A percentile compares a stretch with the other conserved stretches of the same genome.
Evolutionary conservation across 495 filamentous ascomycete genomes (phyloP).

Genomic region (Penicillium paxilli): DNA sequence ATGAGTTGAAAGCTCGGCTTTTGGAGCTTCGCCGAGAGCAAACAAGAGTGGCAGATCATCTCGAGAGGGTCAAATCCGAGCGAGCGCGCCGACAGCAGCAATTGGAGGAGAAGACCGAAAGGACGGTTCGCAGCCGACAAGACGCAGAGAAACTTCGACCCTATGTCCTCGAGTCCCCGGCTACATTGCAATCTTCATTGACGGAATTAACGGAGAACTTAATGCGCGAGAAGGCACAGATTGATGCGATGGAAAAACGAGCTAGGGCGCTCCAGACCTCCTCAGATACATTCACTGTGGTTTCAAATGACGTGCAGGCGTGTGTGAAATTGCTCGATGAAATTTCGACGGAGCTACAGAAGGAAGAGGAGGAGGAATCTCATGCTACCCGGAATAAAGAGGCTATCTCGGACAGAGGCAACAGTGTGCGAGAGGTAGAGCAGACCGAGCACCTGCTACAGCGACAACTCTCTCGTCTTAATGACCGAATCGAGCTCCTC

Average conservation of each 20-base stretch:
- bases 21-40: slow-evolving; percentile 75
- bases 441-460: slow-evolving; percentile 79
- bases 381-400: slow-evolving; percentile 80
- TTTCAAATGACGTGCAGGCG: slow-evolving; percentile 76
- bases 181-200: slow-evolving; percentile 76
- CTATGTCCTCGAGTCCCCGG: slow-evolving; percentile 86
- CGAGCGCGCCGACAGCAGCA: slow-evolving; percentile 68
- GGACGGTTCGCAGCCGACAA: slow-evolving; percentile 56
- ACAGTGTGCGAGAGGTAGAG: slow-evolving; percentile 88
- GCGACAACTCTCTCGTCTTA: slow-evolving; percentile 79
- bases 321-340: slow-evolving; percentile 90
- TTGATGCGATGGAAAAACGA: slow-evolving; percentile 82
- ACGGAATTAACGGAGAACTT: slow-evolving; percentile 78
- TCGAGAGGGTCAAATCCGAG: slow-evolving; percentile 73
- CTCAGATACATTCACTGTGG: slow-evolving; percentile 81
- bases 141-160: slow-evolving; percentile 86
- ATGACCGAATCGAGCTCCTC: slow-evolving; percentile 79
- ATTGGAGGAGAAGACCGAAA: slow-evolving; percentile 78
- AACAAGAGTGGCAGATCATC: slow-evolving; percentile 71
- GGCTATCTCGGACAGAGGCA: slow-evolving; percentile 80
- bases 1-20: slow-evolving; percentile 77
- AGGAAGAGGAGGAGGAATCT: slow-evolving; percentile 84
- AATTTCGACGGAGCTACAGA: slow-evolving; percentile 75
- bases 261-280: slow-evolving; percentile 89
- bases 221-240: slow-evolving; percentile 71